Evolutionary conservation across 805 yeast species (phyloP).

Genomic region (Kluyveromyces nonfermentans): DNA sequence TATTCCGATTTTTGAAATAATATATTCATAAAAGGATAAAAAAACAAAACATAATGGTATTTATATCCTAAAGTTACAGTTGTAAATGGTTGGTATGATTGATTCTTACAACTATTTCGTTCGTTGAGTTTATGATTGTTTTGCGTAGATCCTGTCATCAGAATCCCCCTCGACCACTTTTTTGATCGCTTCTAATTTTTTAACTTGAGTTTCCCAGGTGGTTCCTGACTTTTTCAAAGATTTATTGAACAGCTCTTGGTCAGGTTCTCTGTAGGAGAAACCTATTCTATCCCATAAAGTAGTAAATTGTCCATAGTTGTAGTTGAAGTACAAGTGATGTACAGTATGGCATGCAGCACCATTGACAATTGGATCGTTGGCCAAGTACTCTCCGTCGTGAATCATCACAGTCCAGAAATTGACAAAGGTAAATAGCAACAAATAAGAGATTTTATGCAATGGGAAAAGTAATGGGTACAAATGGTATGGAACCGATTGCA

Average conservation of each 20-base stretch:
- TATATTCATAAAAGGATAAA: too few species aligned
- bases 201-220: conserved; percentile 63
- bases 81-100: too few species aligned
- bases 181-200: conserved; percentile 72
- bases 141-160: conserved; percentile 63
- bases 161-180: conserved; percentile 66
- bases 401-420: conserved; percentile 98
- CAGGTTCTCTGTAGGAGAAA: conserved; percentile 87
- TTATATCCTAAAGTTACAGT: too few species aligned
- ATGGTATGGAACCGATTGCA: conserved; percentile 91
- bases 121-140: conserved; percentile 32
- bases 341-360: conserved; percentile 98
- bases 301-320: conserved; percentile 97
- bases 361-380: conserved; percentile 87
- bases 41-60: too few species aligned
- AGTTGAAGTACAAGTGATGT: conserved; percentile 94
- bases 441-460: conserved; percentile 75
- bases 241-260: conserved; percentile 69
- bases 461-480: conserved; percentile 88
- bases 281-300: conserved; percentile 98
- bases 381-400: conserved; percentile 93
- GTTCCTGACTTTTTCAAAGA: conserved; percentile 44
- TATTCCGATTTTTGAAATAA: too few species aligned
- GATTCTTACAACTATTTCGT: conserved; percentile 13
- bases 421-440: conserved; percentile 77